Base-by-base conservation (phyloP, 768 basidiomycete genomes). In the Termitomyces sp. region DNA sequence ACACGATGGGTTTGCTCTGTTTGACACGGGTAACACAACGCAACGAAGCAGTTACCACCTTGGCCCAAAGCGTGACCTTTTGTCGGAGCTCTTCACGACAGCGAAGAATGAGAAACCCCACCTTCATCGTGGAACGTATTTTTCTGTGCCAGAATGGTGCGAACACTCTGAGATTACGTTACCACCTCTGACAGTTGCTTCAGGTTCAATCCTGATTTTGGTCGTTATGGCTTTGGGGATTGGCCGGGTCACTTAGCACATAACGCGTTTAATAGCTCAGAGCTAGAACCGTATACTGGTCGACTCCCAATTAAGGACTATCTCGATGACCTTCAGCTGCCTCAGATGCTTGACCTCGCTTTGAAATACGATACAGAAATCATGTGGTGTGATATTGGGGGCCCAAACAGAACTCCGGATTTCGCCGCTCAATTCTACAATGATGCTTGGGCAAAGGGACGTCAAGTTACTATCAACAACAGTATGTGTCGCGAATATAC, bases 351-450 rank as follows among this genome's bases (percentile, higher is more conserved):
- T 6, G 76, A 76, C 16, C 70, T 83, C 10, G 76, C 76, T 0
- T 61, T 69, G n/a, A 72, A 71, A 20, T 81, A 81, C 40, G 80
- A 72, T 36, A 74, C 76, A 3, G 80, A 83, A 60, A 81, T 85
- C 54, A 83, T 84, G 80, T 82, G 82, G 82, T 83, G 83, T 55
- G 82, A 84, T 60, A 83, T 83, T 9, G 83, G 78, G 13, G 79
- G 79, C 10, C 73, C 78, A 0, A 79, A 80, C 61, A 77, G 68
- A 42, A 79, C 75, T 3, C 64, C 73, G 0, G 74, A 77, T 10
- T 76, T 82, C 44, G 76, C 79, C 0, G 72, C 78, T 2, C 65
- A 73, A 20, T 82, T 70, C 59, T 82, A 80, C 58, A 78, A 79
- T 45, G 58, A 76, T 30, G 76, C 79, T 1, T 58, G 64, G 53